Evolutionary conservation across 2,329 filamentous ascomycete genomes (phyloP), one percentile per base, ranked within the genome.

Genomic region (Cryphonectria carpinicola): DNA sequence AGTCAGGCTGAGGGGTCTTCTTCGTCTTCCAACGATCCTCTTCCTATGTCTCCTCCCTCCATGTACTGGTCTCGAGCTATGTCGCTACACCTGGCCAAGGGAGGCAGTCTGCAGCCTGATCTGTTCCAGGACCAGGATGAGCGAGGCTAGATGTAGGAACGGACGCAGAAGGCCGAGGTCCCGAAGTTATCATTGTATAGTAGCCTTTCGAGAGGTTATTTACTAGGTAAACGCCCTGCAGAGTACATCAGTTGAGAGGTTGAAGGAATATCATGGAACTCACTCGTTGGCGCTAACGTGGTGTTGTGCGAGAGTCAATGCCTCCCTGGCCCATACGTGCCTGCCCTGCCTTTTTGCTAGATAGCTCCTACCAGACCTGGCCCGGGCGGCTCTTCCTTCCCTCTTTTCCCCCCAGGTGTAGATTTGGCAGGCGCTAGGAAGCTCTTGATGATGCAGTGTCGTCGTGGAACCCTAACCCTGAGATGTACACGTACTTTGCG

Each of bases 11-110:
- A 17, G 22, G 13, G 5, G 4, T 22, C 22, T 28, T 7, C 39
- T 39, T 32, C 14, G 28, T 28, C 28, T 28, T 28, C 28, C 58
- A 35, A 61, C 6, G 58, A 61, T 11, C n/a, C 41, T 10, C 28
- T 28, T 28, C 28, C 54, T 14, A 19, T 39, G 1, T 46, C 65
- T 35, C 54, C 65, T 11, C 25, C 54, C 28, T 67, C 65, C 25
- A 67, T 67, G 65, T 67, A 46, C 25, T 46, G 25, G 39, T 61
- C 65, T 61, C 65, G 54, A 60, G 54, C 54, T 13, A 67, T 60
- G 65, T 37, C 65, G 8, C 54, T 67, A 17, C 65, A 56, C n/a
- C 35, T 67, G 39, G 65, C 65, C 28, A 54, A 61, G 54, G 25
- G 37, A 37, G n/a, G 25, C 13, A 25, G 17, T 54, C 17, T 61